Conservation (phyloP, 2,329 filamentous ascomycete species). For the Westerdykella aurantiaca region DNA sequence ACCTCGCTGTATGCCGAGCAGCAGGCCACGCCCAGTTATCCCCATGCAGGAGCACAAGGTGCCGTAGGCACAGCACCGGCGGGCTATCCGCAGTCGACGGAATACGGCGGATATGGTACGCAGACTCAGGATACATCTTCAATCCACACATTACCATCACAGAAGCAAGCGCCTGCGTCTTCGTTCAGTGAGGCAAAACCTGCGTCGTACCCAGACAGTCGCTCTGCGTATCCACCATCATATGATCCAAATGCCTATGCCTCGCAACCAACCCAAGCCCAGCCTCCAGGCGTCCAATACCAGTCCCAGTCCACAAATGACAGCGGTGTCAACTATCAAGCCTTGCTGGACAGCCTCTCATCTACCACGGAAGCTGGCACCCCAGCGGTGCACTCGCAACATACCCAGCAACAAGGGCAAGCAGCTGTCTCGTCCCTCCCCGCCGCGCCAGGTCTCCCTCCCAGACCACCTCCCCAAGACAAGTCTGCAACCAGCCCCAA, state of each 20-base stretch:
- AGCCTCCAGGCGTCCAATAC: slow-evolving; percentile 25
- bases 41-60: background rate
- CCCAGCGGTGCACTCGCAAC: slow-evolving; percentile 18
- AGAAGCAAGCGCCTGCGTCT: slow-evolving; percentile 23
- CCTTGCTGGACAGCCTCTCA: slow-evolving; percentile 42
- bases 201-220: slow-evolving; percentile 24
- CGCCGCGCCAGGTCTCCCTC: slow-evolving; percentile 40
- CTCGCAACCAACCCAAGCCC: slow-evolving; percentile 22
- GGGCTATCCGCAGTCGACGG: slow-evolving; percentile 23
- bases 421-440: slow-evolving; percentile 35
- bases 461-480: slow-evolving; percentile 46
- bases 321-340: slow-evolving; percentile 41
- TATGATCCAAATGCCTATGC: slow-evolving; percentile 31
- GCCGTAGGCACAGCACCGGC: slow-evolving; percentile 12
- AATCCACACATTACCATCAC: slow-evolving; percentile 34
- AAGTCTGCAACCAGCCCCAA: slow-evolving; percentile 43
- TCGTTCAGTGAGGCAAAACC: slow-evolving; percentile 33
- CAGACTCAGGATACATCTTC: slow-evolving; percentile 14
- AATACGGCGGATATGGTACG: slow-evolving; percentile 21
- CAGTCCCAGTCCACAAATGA: slow-evolving; percentile 19
- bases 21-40: slow-evolving; percentile 5
- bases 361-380: slow-evolving; percentile 29
- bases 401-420: slow-evolving; percentile 26
- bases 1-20: slow-evolving; percentile 31
- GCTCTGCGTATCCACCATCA: slow-evolving; percentile 27